Conservation (phyloP, 805 yeast genomes). For the Lipomyces sp. region DNA sequence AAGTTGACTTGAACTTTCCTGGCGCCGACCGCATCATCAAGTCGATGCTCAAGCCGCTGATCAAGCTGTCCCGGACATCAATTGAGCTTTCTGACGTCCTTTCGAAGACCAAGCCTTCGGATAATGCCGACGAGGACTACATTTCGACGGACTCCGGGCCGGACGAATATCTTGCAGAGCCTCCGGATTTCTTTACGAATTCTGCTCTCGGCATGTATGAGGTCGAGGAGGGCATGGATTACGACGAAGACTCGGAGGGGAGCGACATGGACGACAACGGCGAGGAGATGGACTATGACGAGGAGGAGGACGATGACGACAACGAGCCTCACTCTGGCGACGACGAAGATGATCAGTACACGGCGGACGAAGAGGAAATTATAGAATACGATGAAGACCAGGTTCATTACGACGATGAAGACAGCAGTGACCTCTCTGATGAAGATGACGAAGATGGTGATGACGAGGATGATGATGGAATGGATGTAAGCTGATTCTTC, state of each 20-base stretch:
- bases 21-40: constrained; percentile 56
- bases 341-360: constrained; percentile 32
- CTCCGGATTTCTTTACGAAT: constrained; percentile 79
- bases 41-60: constrained; percentile 54
- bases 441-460: constrained; percentile 28
- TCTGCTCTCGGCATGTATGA: constrained; percentile 95
- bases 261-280: constrained; percentile 48
- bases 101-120: constrained; percentile 36
- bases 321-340: constrained; percentile 42
- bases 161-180: constrained; percentile 46
- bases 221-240: constrained; percentile 65
- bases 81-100: constrained; percentile 39
- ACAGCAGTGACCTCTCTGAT: no score
- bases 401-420: constrained; percentile 33
- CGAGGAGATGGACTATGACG: constrained; percentile 44
- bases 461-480: constrained; percentile 36
- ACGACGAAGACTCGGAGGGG: constrained; percentile 46
- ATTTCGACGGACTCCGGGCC: constrained; percentile 43
- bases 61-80: constrained; percentile 46
- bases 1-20: constrained; percentile 71
- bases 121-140: constrained; percentile 52
- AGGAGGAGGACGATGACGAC: constrained; percentile 36
- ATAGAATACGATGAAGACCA: constrained; percentile 35
- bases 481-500: constrained; percentile 26
- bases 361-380: constrained; percentile 32